Conservation (phyloP, 331 rosid genomes). For the Ulmus americana region DNA sequence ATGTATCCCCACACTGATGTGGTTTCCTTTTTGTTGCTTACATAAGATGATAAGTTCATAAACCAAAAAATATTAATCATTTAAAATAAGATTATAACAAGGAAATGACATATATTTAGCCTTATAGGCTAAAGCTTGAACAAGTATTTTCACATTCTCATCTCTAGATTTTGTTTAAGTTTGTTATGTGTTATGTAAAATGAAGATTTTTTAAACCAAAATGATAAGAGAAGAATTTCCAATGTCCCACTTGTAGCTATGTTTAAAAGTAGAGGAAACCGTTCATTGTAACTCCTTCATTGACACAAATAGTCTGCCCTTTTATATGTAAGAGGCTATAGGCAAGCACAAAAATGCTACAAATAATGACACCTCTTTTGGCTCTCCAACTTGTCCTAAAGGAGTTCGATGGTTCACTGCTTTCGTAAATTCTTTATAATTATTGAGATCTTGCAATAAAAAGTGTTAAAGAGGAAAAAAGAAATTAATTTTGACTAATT, state of each 20-base stretch:
- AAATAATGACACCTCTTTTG: slow-evolving; percentile 9
- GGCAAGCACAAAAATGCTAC: slow-evolving; percentile 17
- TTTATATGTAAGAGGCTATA: slow-evolving; percentile 17
- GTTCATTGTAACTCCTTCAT: slow-evolving; percentile 14
- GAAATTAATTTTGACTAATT: neutral
- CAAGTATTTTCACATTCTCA: too few relatives aligned
- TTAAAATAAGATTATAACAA: too few relatives aligned
- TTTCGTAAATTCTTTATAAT: neutral
- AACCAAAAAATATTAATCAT: too few relatives aligned
- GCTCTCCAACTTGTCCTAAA: slow-evolving; percentile 10
- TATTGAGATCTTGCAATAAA: neutral
- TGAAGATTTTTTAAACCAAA: too few relatives aligned
- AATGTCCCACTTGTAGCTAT: neutral
- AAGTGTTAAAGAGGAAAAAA: neutral
- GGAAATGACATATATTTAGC: too few relatives aligned
- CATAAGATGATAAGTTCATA: too few relatives aligned
- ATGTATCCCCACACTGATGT: too few relatives aligned
- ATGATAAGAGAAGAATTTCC: neutral
- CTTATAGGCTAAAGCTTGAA: neutral
- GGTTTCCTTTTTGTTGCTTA: too few relatives aligned
- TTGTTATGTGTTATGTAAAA: too few relatives aligned
- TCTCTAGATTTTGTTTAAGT: too few relatives aligned
- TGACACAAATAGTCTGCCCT: slow-evolving; percentile 17
- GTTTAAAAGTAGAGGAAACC: neutral
- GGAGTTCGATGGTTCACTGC: slow-evolving; percentile 4